A percentile compares a stretch with the other conserved stretches of the same genome.
Evolutionary conservation across 1,139 yeast genomes (phyloP).

Genomic region (Candida tetrigidarum): DNA sequence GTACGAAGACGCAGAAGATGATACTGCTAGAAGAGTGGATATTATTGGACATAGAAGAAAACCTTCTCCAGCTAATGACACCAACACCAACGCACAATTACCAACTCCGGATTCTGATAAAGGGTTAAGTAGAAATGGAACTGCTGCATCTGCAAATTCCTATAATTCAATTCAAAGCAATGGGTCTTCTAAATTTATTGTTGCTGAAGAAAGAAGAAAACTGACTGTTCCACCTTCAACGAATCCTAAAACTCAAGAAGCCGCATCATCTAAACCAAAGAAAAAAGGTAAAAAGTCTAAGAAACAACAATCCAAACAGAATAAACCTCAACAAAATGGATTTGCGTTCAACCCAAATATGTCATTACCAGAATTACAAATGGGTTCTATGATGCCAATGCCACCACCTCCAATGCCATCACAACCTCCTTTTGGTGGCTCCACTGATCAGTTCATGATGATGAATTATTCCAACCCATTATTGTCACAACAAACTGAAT

Average conservation of each 20-base stretch:
- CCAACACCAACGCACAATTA: constrained; percentile 16
- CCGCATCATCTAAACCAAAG: constrained; percentile 3
- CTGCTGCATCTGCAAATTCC: constrained; percentile 34
- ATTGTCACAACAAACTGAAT: constrained; percentile 27
- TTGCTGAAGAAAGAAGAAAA: constrained; percentile 23
- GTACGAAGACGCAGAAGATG: constrained; percentile 10
- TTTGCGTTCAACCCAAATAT: constrained; percentile 15
- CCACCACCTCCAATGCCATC: constrained; percentile 5
- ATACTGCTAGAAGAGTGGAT: constrained; percentile 8
- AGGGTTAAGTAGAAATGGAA: constrained; percentile 25
- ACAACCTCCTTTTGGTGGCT: constrained; percentile 1
- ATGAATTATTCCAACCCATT: constrained; percentile 21
- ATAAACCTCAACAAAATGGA: constrained; percentile 11
- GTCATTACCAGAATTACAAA: constrained; percentile 7
- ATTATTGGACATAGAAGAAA: constrained; percentile 6
- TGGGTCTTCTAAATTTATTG: constrained; percentile 38
- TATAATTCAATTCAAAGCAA: constrained; percentile 45
- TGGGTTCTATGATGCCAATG: constrained; percentile 7
- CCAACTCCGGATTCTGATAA: constrained; percentile 20
- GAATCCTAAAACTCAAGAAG: too few species aligned
- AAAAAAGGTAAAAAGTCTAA: constrained; percentile 13
- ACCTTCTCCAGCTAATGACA: background rate
- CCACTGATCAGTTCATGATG: constrained; percentile 9
- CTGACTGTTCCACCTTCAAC: constrained; percentile 14
- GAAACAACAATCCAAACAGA: background rate